These are phyloP conservation scores for Calcarisporium arbuscula DNA, from an alignment of 2,329 filamentous ascomycete genomes.

Conservation along the genomic window DNA sequence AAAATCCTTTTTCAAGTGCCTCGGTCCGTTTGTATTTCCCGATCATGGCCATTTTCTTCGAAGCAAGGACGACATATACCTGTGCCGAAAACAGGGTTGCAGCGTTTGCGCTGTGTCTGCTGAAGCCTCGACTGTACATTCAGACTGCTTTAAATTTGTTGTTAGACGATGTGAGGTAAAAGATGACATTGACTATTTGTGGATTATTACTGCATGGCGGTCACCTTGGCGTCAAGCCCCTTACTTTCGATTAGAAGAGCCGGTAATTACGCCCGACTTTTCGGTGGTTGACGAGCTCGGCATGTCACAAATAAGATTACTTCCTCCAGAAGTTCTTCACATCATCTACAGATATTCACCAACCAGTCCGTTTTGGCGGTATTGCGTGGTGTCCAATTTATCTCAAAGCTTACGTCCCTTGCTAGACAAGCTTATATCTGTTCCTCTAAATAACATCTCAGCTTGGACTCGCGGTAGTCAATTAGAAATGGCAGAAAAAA, in stretches of 20 bases:
- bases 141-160: constrained; percentile 9
- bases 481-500: constrained; percentile 2
- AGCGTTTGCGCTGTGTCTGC: constrained; percentile 5
- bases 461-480: constrained; percentile 8
- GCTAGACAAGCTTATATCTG: constrained; percentile 6
- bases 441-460: constrained; percentile 5
- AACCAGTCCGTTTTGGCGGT: constrained; percentile 7
- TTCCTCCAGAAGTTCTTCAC: constrained; percentile 9
- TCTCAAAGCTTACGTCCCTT: neutral
- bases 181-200: constrained; percentile 5
- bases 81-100: constrained; percentile 9
- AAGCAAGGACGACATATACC: constrained; percentile 1
- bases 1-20: constrained; percentile 6
- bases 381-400: constrained; percentile 2
- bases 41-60: constrained; percentile 6
- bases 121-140: constrained; percentile 8
- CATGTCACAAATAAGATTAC: constrained; percentile 4
- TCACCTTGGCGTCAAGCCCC: constrained; percentile 10
- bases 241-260: constrained; percentile 6
- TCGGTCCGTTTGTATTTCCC: constrained; percentile 9
- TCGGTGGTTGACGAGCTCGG: neutral
- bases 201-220: constrained; percentile 8
- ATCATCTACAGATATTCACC: constrained; percentile 7
- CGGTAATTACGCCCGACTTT: constrained; percentile 1
- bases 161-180: constrained; percentile 1